A percentile compares a stretch with the other conserved stretches of the same genome.
phyloP scores from a whole-genome alignment of 2,329 filamentous ascomycete species.

The Trichoderma atroviride region DNA sequence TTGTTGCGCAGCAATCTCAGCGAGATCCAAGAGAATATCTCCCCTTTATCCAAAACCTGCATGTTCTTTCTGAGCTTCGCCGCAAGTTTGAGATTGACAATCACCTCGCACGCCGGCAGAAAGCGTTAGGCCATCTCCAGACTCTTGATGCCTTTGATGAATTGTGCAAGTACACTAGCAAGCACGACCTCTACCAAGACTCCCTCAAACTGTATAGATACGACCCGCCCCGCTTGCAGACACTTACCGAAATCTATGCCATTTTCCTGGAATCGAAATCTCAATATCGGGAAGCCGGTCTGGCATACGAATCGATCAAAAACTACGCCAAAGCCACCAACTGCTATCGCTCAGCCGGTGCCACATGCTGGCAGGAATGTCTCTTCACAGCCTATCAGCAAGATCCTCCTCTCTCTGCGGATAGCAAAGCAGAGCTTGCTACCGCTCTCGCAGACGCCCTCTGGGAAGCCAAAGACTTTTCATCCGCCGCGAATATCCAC shows the following conservation, averaged over 20 bases:
- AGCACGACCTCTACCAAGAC: slow-evolving; percentile 76
- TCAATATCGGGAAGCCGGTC: slow-evolving; percentile 80
- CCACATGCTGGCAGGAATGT: slow-evolving; percentile 82
- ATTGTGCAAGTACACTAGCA: slow-evolving; percentile 73
- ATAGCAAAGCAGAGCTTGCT: slow-evolving; percentile 70
- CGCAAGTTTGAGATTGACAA: slow-evolving; percentile 87
- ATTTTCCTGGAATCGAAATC: slow-evolving; percentile 74
- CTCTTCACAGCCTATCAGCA: slow-evolving; percentile 76
- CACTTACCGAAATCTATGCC: slow-evolving; percentile 78
- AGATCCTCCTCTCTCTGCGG: slow-evolving; percentile 58
- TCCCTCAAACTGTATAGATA: slow-evolving; percentile 85
- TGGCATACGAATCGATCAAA: slow-evolving; percentile 84
- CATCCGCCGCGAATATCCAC: slow-evolving; percentile 76
- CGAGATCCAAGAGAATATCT: slow-evolving; percentile 94
- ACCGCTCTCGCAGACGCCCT: slow-evolving; percentile 74
- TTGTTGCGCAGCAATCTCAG: slow-evolving; percentile 94
- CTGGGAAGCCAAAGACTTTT: slow-evolving; percentile 81
- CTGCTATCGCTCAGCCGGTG: slow-evolving; percentile 80
- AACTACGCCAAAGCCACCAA: slow-evolving; percentile 75
- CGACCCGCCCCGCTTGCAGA: slow-evolving; percentile 64
- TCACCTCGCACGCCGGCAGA: slow-evolving; percentile 73
- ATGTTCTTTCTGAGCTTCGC: slow-evolving; percentile 70
- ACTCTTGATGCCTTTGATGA: slow-evolving; percentile 75
- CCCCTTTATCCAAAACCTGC: slow-evolving; percentile 87
- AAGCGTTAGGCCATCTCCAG: slow-evolving; percentile 78